Conservation (phyloP, 164 flowering plant species). For the Liriodendron chinense region DNA sequence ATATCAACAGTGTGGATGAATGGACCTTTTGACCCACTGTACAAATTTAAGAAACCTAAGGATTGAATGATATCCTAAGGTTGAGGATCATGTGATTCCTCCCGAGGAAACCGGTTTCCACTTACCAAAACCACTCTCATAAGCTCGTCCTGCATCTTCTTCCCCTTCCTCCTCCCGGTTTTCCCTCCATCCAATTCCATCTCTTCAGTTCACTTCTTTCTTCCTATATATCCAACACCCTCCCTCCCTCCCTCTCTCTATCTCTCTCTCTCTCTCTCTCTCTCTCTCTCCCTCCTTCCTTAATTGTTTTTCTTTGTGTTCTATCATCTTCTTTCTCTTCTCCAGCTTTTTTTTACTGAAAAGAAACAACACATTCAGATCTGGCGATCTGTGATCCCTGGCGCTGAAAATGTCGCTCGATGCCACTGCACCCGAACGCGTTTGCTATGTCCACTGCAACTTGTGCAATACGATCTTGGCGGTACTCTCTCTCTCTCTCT, state of each 20-base stretch:
- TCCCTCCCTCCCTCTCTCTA: conserved; percentile 4
- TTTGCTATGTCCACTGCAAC: conserved; percentile 92
- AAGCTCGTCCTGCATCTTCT: neutral
- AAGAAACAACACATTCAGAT: conserved; percentile 10
- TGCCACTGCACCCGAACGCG: conserved; percentile 52
- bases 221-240: neutral
- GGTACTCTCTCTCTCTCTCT: conserved; percentile 40
- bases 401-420: conserved; percentile 53
- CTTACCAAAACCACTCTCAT: conserved; percentile 9
- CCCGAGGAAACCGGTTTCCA: conserved; percentile 15
- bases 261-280: conserved; percentile 7
- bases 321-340: neutral
- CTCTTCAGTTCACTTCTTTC: conserved; percentile 7
- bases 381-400: conserved; percentile 9
- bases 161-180: conserved; percentile 4
- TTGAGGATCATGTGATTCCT: too few species aligned
- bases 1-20: too few species aligned
- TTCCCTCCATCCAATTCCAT: conserved; percentile 13
- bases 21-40: too few species aligned
- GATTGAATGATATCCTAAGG: too few species aligned
- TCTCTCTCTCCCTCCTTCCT: neutral
- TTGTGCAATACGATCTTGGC: conserved; percentile 95
- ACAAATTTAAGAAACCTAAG: too few species aligned
- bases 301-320: neutral
- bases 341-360: neutral